Evolutionary conservation across 768 basidiomycete genomes (phyloP).

Genomic region (Termitomyces heimii): DNA sequence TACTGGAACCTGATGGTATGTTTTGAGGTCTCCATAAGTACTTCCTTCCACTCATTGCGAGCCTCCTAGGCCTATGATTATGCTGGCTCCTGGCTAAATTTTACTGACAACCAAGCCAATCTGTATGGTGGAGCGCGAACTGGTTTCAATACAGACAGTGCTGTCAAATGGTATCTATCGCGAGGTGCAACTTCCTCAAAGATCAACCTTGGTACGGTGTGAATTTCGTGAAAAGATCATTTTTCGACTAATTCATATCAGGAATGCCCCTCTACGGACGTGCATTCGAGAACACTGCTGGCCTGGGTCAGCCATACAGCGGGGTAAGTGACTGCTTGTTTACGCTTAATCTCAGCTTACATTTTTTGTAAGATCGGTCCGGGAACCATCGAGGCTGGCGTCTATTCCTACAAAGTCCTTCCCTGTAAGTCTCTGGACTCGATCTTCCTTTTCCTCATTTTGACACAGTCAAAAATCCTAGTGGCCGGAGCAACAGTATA

Average conservation of each 20-base stretch:
- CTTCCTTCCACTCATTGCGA: background rate
- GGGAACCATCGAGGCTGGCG: constrained; percentile 62
- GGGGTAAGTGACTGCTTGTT: constrained; percentile 38
- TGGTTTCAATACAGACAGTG: constrained; percentile 60
- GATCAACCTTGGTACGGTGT: constrained; percentile 52
- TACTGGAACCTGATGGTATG: constrained; percentile 83
- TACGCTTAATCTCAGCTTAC: background rate
- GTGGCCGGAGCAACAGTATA: constrained; percentile 52
- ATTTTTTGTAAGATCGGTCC: constrained; percentile 51
- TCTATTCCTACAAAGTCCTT: constrained; percentile 74
- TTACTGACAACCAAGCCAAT: constrained; percentile 51
- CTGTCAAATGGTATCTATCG: constrained; percentile 53
- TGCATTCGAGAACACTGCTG: constrained; percentile 65
- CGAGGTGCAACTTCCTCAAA: constrained; percentile 61
- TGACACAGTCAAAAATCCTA: constrained; percentile 4
- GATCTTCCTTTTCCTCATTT: background rate
- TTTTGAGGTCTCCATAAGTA: background rate
- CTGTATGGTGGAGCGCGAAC: constrained; percentile 62
- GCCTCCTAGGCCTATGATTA: constrained; percentile 61
- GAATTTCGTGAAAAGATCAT: background rate
- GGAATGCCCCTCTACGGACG: constrained; percentile 81
- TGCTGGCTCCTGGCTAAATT: constrained; percentile 72
- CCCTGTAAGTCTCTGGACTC: constrained; percentile 35
- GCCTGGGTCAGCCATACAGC: constrained; percentile 61
- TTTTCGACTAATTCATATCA: constrained; percentile 16